phyloP scores from a whole-genome alignment of 2,329 filamentous ascomycete species.

The Fusarium caatingaense region DNA sequence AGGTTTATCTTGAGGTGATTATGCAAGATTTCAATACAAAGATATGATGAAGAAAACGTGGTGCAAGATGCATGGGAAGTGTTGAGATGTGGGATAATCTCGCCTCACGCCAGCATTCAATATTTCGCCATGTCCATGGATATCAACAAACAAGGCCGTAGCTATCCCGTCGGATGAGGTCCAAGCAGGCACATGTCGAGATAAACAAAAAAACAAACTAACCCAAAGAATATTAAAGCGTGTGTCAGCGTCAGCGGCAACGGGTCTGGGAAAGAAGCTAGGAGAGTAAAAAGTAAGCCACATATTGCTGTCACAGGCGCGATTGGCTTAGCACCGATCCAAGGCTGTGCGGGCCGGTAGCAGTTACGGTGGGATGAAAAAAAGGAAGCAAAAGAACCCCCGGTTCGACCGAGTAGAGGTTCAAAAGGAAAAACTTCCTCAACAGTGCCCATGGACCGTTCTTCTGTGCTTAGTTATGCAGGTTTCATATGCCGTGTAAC shows the following conservation, averaged over 20 bases:
- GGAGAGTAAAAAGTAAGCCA: conserved; percentile 8
- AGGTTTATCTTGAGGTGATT: conserved; percentile 16
- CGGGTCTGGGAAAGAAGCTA: not conserved
- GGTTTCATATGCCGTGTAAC: conserved; percentile 7
- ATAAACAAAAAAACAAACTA: not conserved
- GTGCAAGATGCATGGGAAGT: conserved; percentile 5
- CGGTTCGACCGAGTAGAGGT: not conserved
- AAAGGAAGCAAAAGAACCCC: not conserved
- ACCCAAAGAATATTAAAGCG: not conserved
- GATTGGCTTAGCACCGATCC: not conserved
- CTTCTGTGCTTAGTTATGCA: not conserved
- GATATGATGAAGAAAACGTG: not conserved
- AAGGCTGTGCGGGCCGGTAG: conserved; percentile 26
- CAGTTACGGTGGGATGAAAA: not conserved
- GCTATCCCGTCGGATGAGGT: not conserved
- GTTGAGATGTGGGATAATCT: conserved; percentile 5
- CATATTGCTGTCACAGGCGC: not conserved
- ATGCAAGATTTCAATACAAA: conserved; percentile 17
- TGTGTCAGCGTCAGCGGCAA: conserved; percentile 1
- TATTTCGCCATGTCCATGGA: not conserved
- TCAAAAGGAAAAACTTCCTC: conserved; percentile 3
- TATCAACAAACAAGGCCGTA: not conserved
- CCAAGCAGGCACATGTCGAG: not conserved
- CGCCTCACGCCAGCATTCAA: not conserved
- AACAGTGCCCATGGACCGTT: not conserved